Percentiles rank a stretch among this genome's conserved stretches.
These are phyloP conservation scores for Alternaria triticina DNA, from an alignment of 2,329 filamentous ascomycete species.

Conservation along the genomic window DNA sequence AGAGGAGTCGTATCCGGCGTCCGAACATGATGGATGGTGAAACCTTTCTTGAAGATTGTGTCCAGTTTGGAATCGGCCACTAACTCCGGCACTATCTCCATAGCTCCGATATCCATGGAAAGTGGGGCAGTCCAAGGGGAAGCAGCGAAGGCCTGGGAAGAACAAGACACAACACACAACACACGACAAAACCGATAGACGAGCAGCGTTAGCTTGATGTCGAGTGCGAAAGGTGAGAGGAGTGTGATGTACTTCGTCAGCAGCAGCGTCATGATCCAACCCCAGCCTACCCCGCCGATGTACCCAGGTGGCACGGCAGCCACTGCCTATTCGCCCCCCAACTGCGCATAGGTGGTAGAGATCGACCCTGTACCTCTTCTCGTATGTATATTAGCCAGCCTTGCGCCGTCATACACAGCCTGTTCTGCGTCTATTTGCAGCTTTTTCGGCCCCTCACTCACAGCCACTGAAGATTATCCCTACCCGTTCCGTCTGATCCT, in stretches of 20 bases:
- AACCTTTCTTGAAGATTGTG: background rate
- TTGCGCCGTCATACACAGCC: background rate
- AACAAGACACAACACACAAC: background rate
- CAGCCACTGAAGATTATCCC: background rate
- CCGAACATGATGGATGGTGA: no score
- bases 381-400: background rate
- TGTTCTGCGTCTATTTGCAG: background rate
- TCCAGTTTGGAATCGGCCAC: background rate
- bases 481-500: background rate
- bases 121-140: background rate
- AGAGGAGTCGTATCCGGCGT: no score
- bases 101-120: rapidly evolving
- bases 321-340: background rate
- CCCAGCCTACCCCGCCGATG: background rate
- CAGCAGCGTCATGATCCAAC: background rate
- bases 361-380: background rate
- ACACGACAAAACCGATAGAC: no score
- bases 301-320: background rate
- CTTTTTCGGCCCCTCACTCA: background rate
- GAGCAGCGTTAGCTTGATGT: no score
- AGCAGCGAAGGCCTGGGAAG: background rate
- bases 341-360: background rate
- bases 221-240: no score
- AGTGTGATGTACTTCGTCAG: background rate
- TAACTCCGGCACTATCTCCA: background rate